These are phyloP conservation scores for Hyphodiscus sp. DNA, from an alignment of 2,329 filamentous ascomycete species.

Conservation along the genomic window DNA sequence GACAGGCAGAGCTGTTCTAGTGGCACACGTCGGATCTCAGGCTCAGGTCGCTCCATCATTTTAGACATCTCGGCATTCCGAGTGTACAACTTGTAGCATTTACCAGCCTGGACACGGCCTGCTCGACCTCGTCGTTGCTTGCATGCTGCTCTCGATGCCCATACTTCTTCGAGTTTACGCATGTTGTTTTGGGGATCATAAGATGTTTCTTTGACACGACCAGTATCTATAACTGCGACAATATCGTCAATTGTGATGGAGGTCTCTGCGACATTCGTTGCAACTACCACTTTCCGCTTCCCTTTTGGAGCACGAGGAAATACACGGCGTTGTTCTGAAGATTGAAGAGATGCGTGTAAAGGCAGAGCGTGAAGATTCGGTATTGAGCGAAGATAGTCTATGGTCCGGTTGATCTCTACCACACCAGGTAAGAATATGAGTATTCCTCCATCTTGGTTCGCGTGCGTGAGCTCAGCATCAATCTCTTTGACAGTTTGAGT, in stretches of 20 bases:
- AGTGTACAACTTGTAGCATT: slow-evolving; percentile 94
- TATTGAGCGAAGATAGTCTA: slow-evolving; percentile 60
- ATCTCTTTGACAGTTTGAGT: slow-evolving; percentile 74
- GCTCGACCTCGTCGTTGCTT: slow-evolving; percentile 92
- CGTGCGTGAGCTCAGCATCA: slow-evolving; percentile 62
- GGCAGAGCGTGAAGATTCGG: slow-evolving; percentile 71
- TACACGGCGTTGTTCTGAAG: slow-evolving; percentile 79
- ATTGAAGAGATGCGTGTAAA: slow-evolving; percentile 85
- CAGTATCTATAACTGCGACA: slow-evolving; percentile 90
- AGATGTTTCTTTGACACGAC: slow-evolving; percentile 92
- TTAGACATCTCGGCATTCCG: slow-evolving; percentile 69
- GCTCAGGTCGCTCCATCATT: slow-evolving; percentile 85
- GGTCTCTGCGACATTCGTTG: slow-evolving; percentile 96
- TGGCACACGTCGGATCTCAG: slow-evolving; percentile 88
- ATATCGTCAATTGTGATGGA: slow-evolving; percentile 99
- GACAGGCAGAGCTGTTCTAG: slow-evolving; percentile 91
- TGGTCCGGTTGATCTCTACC: slow-evolving; percentile 79
- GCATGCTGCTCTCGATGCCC: slow-evolving; percentile 89
- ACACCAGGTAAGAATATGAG: slow-evolving; percentile 93
- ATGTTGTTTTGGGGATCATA: slow-evolving; percentile 91
- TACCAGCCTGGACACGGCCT: slow-evolving; percentile 83
- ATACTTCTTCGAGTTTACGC: slow-evolving; percentile 88
- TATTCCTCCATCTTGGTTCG: slow-evolving; percentile 72
- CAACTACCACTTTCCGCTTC: slow-evolving; percentile 85
- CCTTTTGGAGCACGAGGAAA: slow-evolving; percentile 71